A percentile compares a stretch with the other conserved stretches of the same genome.
These are phyloP conservation scores for Parsonsia alboflavescens DNA, from an alignment of 257 asterid species.

Conservation along the genomic window DNA sequence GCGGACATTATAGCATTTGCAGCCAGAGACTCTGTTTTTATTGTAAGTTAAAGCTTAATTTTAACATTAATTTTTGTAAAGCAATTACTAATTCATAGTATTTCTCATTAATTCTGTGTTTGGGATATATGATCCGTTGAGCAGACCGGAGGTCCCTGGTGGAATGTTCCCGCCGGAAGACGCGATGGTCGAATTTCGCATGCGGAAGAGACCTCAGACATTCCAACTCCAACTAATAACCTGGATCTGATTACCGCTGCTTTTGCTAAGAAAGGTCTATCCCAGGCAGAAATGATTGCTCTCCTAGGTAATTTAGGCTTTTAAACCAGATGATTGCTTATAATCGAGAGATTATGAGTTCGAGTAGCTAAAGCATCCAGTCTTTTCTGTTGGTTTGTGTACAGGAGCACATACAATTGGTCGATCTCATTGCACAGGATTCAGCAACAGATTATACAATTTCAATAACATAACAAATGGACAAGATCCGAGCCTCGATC, in stretches of 20 bases:
- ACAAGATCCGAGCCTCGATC: conserved; percentile 62
- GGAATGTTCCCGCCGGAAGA: conserved; percentile 67
- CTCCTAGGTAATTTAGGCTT: conserved; percentile 48
- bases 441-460: conserved; percentile 47
- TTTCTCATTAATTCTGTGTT: no score
- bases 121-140: neutral
- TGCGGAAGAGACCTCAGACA: conserved; percentile 39
- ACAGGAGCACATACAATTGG: conserved; percentile 78
- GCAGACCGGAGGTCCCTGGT: conserved; percentile 59
- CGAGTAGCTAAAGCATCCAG: no score
- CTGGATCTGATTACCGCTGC: conserved; percentile 45
- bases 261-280: conserved; percentile 54
- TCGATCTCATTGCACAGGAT: conserved; percentile 55
- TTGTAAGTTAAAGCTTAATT: neutral
- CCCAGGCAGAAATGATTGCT: conserved; percentile 71
- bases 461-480: conserved; percentile 32
- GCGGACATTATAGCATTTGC: conserved; percentile 83
- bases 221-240: conserved; percentile 47
- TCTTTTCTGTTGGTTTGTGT: no score
- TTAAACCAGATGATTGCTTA: no score
- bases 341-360: no score
- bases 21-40: conserved; percentile 64
- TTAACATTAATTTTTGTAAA: neutral
- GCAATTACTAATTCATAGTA: no score
- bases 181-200: conserved; percentile 61